These are phyloP conservation scores for Debaryomyces sp. DNA, from an alignment of 1,139 yeast genomes.

Conservation along the genomic window DNA sequence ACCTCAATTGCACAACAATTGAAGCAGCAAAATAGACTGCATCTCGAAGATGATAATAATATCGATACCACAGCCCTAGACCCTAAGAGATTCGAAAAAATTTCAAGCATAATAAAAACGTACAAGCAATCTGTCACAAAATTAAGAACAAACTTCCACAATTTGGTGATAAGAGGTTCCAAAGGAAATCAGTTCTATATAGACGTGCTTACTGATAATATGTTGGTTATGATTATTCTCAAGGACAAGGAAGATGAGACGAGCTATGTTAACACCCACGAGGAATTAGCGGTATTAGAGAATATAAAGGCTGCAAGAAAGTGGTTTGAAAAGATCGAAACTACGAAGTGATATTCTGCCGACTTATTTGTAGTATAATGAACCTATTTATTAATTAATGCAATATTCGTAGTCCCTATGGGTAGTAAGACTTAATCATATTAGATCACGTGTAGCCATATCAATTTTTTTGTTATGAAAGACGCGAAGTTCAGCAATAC, in stretches of 20 bases:
- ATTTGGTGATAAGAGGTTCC: conserved; percentile 74
- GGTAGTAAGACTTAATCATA: too few relatives aligned
- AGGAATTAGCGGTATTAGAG: conserved; percentile 64
- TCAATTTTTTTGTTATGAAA: background rate
- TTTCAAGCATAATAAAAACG: conserved; percentile 90
- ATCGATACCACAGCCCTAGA: conserved; percentile 44
- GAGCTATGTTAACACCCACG: conserved; percentile 42
- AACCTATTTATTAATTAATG: background rate
- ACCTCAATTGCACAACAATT: conserved; percentile 37
- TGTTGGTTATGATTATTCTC: conserved; percentile 74
- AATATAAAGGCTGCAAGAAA: conserved; percentile 69
- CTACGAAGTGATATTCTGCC: background rate
- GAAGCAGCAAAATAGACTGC: conserved; percentile 13
- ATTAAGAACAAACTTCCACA: conserved; percentile 80
- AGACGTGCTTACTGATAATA: conserved; percentile 71
- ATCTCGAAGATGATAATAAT: conserved; percentile 8
- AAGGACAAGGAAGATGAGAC: conserved; percentile 34
- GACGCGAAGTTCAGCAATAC: background rate
- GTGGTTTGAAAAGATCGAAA: conserved; percentile 66
- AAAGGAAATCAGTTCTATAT: conserved; percentile 67
- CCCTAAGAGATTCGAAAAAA: conserved; percentile 92
- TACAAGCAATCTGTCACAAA: conserved; percentile 92
- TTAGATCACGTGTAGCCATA: background rate
- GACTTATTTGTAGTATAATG: background rate
- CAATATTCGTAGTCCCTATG: background rate